Conservation (phyloP, 805 yeast species). For the Metschnikowia hibisci region DNA sequence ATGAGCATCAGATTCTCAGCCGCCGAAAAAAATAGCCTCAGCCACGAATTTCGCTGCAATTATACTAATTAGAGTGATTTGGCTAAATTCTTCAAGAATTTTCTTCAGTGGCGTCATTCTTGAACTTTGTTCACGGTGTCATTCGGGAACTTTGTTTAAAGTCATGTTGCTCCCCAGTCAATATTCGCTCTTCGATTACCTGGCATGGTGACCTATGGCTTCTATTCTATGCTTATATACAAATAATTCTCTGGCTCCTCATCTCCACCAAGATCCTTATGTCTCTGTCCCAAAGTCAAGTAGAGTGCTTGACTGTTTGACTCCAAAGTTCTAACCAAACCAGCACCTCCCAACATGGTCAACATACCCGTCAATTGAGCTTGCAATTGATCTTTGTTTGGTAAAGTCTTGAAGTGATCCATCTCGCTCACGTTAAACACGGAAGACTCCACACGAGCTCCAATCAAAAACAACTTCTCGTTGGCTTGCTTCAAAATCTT, state of each 20-base stretch:
- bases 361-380: slow-evolving; percentile 80
- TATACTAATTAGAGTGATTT: background rate
- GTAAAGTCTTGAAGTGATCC: slow-evolving; percentile 66
- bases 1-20: too few relatives aligned
- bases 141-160: too few relatives aligned
- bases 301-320: slow-evolving; percentile 64
- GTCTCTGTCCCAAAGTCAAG: slow-evolving; percentile 67
- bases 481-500: slow-evolving; percentile 57
- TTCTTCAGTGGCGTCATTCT: too few relatives aligned
- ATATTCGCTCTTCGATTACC: too few relatives aligned
- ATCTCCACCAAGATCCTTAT: slow-evolving; percentile 34
- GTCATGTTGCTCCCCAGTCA: too few relatives aligned
- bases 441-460: slow-evolving; percentile 73
- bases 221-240: slow-evolving; percentile 9
- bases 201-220: too few relatives aligned
- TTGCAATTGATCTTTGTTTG: slow-evolving; percentile 66
- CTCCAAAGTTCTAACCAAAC: slow-evolving; percentile 77
- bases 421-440: slow-evolving; percentile 51
- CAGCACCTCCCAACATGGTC: slow-evolving; percentile 84
- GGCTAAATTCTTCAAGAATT: too few relatives aligned
- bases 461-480: slow-evolving; percentile 76
- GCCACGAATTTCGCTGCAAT: background rate
- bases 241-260: slow-evolving; percentile 5
- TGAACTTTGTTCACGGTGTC: too few relatives aligned
- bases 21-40: background rate